phyloP scores from a whole-genome alignment of 2,329 filamentous ascomycete species.

The Aspergillus fumigatus region DNA sequence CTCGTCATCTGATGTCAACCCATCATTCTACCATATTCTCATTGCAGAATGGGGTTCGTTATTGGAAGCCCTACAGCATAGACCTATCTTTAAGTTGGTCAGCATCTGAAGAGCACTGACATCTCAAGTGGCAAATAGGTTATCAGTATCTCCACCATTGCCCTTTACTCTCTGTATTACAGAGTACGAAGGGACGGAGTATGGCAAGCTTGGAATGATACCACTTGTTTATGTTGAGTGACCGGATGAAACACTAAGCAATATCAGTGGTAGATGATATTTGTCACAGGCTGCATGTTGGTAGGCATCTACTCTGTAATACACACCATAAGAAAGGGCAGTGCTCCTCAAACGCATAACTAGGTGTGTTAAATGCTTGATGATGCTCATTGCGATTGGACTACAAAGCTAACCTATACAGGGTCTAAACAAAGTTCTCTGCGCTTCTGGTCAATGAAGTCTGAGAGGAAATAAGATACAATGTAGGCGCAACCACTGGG shows the following conservation, averaged over 20 bases:
- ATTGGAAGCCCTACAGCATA: constrained; percentile 11
- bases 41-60: neutral
- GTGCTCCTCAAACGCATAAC: neutral
- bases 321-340: neutral
- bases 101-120: neutral
- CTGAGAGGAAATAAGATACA: neutral
- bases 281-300: neutral
- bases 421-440: neutral
- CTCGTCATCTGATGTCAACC: neutral
- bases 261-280: neutral
- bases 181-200: neutral
- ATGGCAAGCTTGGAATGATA: neutral
- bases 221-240: neutral
- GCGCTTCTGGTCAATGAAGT: neutral
- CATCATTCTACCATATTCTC: neutral
- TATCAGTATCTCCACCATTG: neutral
- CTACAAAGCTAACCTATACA: neutral
- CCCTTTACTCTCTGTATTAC: neutral
- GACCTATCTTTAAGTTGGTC: constrained; percentile 4
- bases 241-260: neutral
- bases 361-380: neutral
- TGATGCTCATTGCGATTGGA: neutral
- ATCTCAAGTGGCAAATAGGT: neutral
- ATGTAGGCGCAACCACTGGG: neutral
- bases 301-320: neutral